These are phyloP conservation scores for Rhazya stricta DNA, from an alignment of 257 asterid genomes.

Conservation along the genomic window DNA sequence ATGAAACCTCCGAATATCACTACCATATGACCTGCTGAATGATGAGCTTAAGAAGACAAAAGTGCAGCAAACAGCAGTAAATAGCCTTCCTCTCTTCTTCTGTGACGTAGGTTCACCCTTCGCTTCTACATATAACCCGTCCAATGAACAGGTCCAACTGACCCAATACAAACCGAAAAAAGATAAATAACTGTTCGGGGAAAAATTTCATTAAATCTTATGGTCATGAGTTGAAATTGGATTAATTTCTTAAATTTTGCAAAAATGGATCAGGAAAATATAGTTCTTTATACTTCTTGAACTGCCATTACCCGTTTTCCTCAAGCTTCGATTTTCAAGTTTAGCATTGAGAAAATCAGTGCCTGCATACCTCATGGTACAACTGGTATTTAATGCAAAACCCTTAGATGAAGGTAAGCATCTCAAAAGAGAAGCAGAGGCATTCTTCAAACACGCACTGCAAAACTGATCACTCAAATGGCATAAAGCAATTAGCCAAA, in stretches of 20 bases:
- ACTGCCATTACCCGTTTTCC: conserved; percentile 1
- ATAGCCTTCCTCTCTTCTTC: conserved; percentile 23
- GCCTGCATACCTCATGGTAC: conserved; percentile 64
- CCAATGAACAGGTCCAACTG: conserved; percentile 15
- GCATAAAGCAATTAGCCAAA: conserved; percentile 62
- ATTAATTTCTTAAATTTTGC: background rate
- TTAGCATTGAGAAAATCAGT: conserved; percentile 52
- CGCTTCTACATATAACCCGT: conserved; percentile 16
- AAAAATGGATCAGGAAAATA: background rate
- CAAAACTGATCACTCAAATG: conserved; percentile 38
- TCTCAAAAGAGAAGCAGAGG: conserved; percentile 34
- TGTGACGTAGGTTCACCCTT: conserved; percentile 16
- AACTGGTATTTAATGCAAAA: conserved; percentile 59
- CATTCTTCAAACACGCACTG: conserved; percentile 52
- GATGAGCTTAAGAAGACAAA: background rate
- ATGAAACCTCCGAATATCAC: background rate
- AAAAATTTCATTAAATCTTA: background rate
- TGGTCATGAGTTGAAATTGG: background rate
- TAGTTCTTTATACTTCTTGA: conserved; percentile 20
- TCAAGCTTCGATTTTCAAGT: conserved; percentile 14
- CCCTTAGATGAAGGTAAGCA: conserved; percentile 70
- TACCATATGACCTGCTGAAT: too few relatives aligned
- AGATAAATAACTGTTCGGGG: conserved; percentile 13
- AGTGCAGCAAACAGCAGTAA: background rate
- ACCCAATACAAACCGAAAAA: conserved; percentile 14